Conservation (phyloP, 306 rosid species). For the Mimosa bimucronata region DNA sequence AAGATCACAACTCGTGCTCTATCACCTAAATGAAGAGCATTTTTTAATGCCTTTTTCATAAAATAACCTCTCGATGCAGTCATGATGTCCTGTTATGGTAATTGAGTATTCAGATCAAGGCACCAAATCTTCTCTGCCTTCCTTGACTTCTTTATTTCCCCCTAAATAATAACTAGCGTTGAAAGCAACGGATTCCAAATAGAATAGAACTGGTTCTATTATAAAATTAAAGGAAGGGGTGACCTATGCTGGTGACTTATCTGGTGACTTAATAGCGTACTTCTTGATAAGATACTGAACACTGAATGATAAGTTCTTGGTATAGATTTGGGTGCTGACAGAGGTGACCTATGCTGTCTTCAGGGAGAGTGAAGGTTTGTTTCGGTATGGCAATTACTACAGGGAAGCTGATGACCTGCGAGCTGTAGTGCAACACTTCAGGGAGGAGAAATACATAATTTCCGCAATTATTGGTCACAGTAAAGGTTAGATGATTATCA, state of each 20-base stretch:
- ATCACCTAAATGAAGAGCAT: neutral
- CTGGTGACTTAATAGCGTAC: neutral
- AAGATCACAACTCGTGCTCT: neutral
- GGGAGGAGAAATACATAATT: slow-evolving; percentile 46
- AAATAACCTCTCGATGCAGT: neutral
- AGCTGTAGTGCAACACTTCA: slow-evolving; percentile 71
- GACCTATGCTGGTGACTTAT: neutral
- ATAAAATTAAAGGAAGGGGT: slow-evolving; percentile 24
- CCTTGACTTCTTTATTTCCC: neutral
- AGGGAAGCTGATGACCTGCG: slow-evolving; percentile 83
- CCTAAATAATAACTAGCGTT: slow-evolving; percentile 9
- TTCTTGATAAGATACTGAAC: slow-evolving; percentile 15
- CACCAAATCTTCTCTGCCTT: slow-evolving; percentile 11
- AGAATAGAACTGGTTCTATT: neutral
- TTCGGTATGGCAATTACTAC: slow-evolving; percentile 81
- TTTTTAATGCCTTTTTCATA: neutral
- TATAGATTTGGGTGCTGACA: slow-evolving; percentile 16
- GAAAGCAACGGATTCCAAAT: slow-evolving; percentile 20
- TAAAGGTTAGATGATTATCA: slow-evolving; percentile 62
- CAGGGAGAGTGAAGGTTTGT: slow-evolving; percentile 92
- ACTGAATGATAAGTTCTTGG: neutral
- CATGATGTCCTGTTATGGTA: slow-evolving; percentile 7
- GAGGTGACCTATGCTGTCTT: slow-evolving; percentile 27
- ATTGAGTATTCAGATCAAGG: neutral
- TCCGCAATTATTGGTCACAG: slow-evolving; percentile 87